phyloP scores from a whole-genome alignment of 2,329 filamentous ascomycete genomes.

The Pseudocercospora fijiensis region DNA sequence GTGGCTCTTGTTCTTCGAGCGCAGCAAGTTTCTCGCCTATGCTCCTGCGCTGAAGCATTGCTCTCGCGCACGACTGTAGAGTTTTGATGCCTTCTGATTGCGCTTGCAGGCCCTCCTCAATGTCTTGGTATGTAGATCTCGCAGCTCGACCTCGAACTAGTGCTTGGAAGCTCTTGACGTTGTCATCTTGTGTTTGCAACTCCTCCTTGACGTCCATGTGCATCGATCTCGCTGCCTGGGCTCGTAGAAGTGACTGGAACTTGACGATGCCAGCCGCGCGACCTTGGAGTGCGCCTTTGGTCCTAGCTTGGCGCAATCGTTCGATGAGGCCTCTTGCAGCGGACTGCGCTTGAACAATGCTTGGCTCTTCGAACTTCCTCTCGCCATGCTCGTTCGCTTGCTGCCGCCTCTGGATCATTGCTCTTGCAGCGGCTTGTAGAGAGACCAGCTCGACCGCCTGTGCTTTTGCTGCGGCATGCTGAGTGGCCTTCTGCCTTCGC shows the following conservation, averaged over 20 bases:
- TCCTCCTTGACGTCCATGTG: slow-evolving; percentile 59
- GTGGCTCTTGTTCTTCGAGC: slow-evolving; percentile 58
- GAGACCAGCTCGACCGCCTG: slow-evolving; percentile 59
- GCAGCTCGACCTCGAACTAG: slow-evolving; percentile 62
- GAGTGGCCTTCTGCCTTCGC: slow-evolving; percentile 60
- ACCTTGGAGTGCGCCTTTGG: slow-evolving; percentile 34
- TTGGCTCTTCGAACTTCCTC: slow-evolving; percentile 30
- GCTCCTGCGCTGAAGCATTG: slow-evolving; percentile 47
- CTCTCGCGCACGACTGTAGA: slow-evolving; percentile 56
- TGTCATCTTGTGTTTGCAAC: slow-evolving; percentile 41
- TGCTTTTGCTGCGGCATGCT: slow-evolving; percentile 52
- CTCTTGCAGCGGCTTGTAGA: slow-evolving; percentile 60
- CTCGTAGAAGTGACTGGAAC: slow-evolving; percentile 67
- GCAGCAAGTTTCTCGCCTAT: slow-evolving; percentile 49
- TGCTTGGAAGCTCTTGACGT: slow-evolving; percentile 60
- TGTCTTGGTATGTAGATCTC: slow-evolving; percentile 39
- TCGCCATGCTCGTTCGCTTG: slow-evolving; percentile 33
- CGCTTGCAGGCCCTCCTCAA: slow-evolving; percentile 41
- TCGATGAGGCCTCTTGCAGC: slow-evolving; percentile 44
- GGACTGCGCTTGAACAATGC: slow-evolving; percentile 42
- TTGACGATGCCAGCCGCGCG: slow-evolving; percentile 46
- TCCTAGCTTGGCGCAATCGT: slow-evolving; percentile 37
- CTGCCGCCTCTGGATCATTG: slow-evolving; percentile 60
- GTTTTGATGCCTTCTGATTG: slow-evolving; percentile 47
- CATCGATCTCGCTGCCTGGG: slow-evolving; percentile 54